Evolutionary conservation across 306 rosid species (phyloP), one percentile per base, ranked within the genome.

Genomic region (Lablab purpureus): DNA sequence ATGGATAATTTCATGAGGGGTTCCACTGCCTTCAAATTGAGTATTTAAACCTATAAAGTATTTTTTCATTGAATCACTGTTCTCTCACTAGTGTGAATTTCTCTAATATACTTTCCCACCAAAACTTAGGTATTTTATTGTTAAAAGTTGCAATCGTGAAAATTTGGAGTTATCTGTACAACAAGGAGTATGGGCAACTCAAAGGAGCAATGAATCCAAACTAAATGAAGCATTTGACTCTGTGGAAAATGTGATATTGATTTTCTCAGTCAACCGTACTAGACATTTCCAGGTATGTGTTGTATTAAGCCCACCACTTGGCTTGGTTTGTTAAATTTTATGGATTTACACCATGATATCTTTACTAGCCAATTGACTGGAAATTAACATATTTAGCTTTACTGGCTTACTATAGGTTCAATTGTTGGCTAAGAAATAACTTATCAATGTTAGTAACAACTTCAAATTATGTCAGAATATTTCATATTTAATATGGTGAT

Each of bases 181-280:
- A 89, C 99, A 96, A 96, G 98, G 98, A 84, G 96, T 96, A 65
- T 96, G 99, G 98, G 99, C 99, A 82, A 96, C 99, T 83, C 99
- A 96, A 88, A 91, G 98, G 75, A 96, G 99, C 94, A 96, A 96
- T 58, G 99, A 96, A 75, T 91, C 99, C 76, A 96, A 96, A 88
- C 90, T 96, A 59, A 96, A 90, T 81, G 99, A 96, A 90, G 99
- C 99, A 71, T 93, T 93, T 84, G 99, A 96, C 88, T 87, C 88
- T 70, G 94, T 93, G 73, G 99, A 90, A 69, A 96, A 96, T 82
- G 99, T 96, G 80, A 91, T 96, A 84, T 85, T 96, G 86, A 79
- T 96, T 84, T 96, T 96, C 93, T 96, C 99, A 66, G 99, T 96
- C 87, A 96, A 96, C 80, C 88, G 99, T 80, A 96, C 99, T 84